phyloP scores from a whole-genome alignment of 2,329 filamentous ascomycete genomes.

The Fusarium sp. region DNA sequence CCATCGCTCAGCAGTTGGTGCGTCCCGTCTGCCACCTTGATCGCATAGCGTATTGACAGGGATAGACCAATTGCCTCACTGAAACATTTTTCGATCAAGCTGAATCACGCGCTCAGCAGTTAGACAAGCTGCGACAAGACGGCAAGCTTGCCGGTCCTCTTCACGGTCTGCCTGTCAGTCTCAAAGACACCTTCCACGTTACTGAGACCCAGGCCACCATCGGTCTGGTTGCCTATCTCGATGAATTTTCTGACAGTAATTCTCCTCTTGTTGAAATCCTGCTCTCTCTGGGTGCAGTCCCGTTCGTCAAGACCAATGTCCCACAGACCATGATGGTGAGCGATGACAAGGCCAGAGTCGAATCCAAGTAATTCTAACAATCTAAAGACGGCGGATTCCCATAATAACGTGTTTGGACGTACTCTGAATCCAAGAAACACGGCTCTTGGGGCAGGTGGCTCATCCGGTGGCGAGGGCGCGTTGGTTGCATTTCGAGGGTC shows the following conservation, averaged over 20 bases:
- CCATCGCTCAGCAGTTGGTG: constrained; percentile 47
- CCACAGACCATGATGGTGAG: constrained; percentile 28
- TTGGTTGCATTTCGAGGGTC: constrained; percentile 50
- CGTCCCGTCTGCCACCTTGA: not conserved
- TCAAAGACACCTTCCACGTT: constrained; percentile 22
- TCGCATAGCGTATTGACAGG: not conserved
- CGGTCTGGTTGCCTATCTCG: constrained; percentile 13
- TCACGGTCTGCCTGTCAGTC: constrained; percentile 30
- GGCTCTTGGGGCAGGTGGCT: constrained; percentile 68
- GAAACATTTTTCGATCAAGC: constrained; percentile 60
- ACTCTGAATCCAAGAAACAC: constrained; percentile 70
- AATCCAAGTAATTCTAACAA: not conserved
- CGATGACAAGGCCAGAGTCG: not conserved
- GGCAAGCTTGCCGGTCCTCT: constrained; percentile 30
- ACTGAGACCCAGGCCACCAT: constrained; percentile 15
- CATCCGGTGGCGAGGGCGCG: constrained; percentile 64
- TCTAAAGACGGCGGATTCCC: constrained; percentile 14
- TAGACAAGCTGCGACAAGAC: constrained; percentile 23
- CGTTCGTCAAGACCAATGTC: constrained; percentile 30
- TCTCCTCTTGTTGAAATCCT: constrained; percentile 18
- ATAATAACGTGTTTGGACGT: constrained; percentile 66
- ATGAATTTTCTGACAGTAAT: not conserved
- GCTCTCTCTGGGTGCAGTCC: constrained; percentile 11
- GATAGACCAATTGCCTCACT: constrained; percentile 51
- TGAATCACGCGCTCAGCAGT: constrained; percentile 18